Conservation (phyloP, 2,329 filamentous ascomycete genomes). For the Fusarium tuaranense region DNA sequence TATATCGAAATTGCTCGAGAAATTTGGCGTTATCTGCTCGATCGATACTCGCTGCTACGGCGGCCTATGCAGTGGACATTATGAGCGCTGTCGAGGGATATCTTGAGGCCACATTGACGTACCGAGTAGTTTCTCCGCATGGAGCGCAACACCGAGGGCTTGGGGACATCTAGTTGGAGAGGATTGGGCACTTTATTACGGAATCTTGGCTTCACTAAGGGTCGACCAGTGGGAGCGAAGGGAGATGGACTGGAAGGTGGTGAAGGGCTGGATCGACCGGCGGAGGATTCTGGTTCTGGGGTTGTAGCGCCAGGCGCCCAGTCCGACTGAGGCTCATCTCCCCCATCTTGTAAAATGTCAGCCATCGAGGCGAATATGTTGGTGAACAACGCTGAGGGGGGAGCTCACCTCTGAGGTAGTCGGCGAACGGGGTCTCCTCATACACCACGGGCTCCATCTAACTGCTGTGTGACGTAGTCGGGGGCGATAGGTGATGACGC, state of each 20-base stretch:
- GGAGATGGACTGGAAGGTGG: constrained; percentile 60
- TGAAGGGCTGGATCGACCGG: constrained; percentile 55
- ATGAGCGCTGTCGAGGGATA: constrained; percentile 12
- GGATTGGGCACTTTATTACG: constrained; percentile 60
- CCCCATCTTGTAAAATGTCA: constrained; percentile 55
- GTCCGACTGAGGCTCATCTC: constrained; percentile 57
- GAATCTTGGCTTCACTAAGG: constrained; percentile 65
- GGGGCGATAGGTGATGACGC: constrained; percentile 41
- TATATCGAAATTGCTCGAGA: constrained; percentile 92
- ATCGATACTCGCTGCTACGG: constrained; percentile 78
- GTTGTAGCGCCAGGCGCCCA: constrained; percentile 59
- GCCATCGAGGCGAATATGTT: background rate
- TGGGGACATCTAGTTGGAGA: constrained; percentile 56
- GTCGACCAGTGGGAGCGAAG: constrained; percentile 69
- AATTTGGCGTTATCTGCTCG: constrained; percentile 86
- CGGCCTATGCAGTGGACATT: constrained; percentile 61
- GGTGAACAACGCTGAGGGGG: background rate
- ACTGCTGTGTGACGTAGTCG: constrained; percentile 45
- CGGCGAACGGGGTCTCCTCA: constrained; percentile 87
- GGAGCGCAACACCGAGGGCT: constrained; percentile 55
- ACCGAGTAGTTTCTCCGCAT: constrained; percentile 66
- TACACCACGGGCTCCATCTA: constrained; percentile 86
- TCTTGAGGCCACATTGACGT: constrained; percentile 41
- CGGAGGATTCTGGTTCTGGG: constrained; percentile 48
- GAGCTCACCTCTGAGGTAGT: constrained; percentile 84